Evolutionary conservation across 176 grass and related monocot genomes (phyloP).

Genomic region (Zizania latifolia): DNA sequence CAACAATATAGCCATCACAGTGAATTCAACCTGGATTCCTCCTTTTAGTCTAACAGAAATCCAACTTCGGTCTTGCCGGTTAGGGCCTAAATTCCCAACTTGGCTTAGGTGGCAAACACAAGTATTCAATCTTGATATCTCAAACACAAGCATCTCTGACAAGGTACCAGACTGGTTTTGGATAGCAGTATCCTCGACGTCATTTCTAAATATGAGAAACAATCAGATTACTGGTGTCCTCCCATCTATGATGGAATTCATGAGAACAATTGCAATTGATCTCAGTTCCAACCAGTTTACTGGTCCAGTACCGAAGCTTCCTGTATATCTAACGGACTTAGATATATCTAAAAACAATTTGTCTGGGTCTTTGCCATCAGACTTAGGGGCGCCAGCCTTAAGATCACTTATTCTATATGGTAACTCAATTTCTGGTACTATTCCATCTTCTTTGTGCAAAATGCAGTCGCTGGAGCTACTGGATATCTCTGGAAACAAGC

Average conservation of each 20-base stretch:
- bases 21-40: constrained; percentile 11
- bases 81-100: not conserved
- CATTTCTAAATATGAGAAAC: not conserved
- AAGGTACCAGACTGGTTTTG: not conserved
- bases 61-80: not conserved
- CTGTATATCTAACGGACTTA: not conserved
- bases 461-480: rapidly evolving
- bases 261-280: not conserved
- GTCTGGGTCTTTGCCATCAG: not conserved
- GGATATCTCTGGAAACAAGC: not conserved
- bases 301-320: constrained; percentile 3
- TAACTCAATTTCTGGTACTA: not conserved
- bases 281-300: not conserved
- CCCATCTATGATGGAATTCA: not conserved
- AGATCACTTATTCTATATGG: not conserved
- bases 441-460: not conserved
- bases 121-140: not conserved
- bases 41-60: not conserved
- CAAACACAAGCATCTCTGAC: not conserved
- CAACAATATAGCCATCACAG: not conserved
- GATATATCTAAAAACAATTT: not conserved
- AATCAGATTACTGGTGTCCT: constrained; percentile 16
- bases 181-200: not conserved
- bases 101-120: not conserved
- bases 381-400: not conserved